These are phyloP conservation scores for Backusella westeae DNA, from an alignment of 192 early-diverging fungal genomes.

Conservation along the genomic window DNA sequence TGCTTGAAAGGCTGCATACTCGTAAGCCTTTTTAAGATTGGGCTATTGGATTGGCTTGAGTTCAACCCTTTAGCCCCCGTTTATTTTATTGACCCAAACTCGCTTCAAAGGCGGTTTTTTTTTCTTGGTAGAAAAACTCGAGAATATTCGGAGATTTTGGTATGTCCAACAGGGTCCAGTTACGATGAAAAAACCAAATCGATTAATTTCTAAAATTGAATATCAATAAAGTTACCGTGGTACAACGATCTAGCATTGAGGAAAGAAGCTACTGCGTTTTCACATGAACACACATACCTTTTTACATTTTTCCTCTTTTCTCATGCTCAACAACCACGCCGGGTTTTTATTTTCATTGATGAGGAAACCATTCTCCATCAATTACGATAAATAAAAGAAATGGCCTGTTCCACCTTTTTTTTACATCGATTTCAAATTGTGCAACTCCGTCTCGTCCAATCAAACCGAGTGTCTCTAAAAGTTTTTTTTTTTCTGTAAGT, in stretches of 20 bases:
- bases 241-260: neutral
- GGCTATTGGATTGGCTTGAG: too few relatives aligned
- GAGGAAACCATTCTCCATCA: neutral
- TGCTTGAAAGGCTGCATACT: neutral
- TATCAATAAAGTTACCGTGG: neutral
- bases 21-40: neutral
- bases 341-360: neutral
- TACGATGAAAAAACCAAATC: neutral
- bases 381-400: neutral
- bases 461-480: neutral
- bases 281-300: neutral
- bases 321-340: neutral
- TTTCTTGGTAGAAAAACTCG: neutral
- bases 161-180: neutral
- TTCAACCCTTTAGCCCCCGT: too few relatives aligned
- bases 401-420: neutral
- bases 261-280: neutral
- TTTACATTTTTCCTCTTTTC: neutral
- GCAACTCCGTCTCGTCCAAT: neutral
- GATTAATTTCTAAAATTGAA: neutral
- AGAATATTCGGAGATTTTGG: neutral
- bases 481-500: neutral
- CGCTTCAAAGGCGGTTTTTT: neutral
- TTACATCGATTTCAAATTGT: neutral
- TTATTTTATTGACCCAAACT: neutral